These are phyloP conservation scores for Ambrosiella beaveri DNA, from an alignment of 2,329 filamentous ascomycete species.

Conservation along the genomic window DNA sequence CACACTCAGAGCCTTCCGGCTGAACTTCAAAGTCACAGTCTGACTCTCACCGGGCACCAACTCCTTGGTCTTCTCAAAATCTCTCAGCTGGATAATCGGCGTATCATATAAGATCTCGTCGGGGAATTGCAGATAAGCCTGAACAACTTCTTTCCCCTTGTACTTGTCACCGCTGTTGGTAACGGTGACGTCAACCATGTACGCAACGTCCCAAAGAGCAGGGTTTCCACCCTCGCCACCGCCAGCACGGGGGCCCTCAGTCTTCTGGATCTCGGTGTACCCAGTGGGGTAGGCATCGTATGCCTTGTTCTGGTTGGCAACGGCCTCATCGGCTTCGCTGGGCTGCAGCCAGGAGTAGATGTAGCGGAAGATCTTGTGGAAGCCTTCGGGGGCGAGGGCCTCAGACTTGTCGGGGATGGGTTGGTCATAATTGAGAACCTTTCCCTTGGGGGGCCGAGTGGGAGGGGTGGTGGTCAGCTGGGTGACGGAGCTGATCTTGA, in stretches of 20 bases:
- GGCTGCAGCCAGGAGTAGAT: conserved; percentile 49
- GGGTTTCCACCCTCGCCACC: conserved; percentile 55
- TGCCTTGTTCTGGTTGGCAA: conserved; percentile 19
- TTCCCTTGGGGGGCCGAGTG: conserved; percentile 19
- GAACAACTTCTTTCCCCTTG: conserved; percentile 28
- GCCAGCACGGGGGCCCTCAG: conserved; percentile 37
- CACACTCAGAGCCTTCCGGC: conserved; percentile 52
- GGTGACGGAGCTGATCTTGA: conserved; percentile 29
- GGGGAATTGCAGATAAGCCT: conserved; percentile 30
- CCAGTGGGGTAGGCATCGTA: conserved; percentile 48
- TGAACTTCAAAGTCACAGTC: conserved; percentile 40
- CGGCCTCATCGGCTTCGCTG: conserved; percentile 24
- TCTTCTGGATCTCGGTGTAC: conserved; percentile 34
- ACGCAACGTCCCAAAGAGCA: conserved; percentile 37
- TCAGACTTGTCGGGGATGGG: conserved; percentile 34
- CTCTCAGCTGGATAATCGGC: conserved; percentile 48
- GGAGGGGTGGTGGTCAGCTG: conserved; percentile 25
- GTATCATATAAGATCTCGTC: conserved; percentile 34
- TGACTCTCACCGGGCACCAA: conserved; percentile 35
- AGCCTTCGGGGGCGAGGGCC: conserved; percentile 40
- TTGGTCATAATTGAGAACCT: conserved; percentile 30
- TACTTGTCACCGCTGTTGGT: conserved; percentile 32
- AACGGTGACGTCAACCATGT: conserved; percentile 28
- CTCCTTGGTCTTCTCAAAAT: conserved; percentile 49
- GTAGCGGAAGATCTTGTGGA: conserved; percentile 45